These are phyloP conservation scores for Fagopyrum homotropicum DNA, from an alignment of 148 eudicot species.

Conservation along the genomic window DNA sequence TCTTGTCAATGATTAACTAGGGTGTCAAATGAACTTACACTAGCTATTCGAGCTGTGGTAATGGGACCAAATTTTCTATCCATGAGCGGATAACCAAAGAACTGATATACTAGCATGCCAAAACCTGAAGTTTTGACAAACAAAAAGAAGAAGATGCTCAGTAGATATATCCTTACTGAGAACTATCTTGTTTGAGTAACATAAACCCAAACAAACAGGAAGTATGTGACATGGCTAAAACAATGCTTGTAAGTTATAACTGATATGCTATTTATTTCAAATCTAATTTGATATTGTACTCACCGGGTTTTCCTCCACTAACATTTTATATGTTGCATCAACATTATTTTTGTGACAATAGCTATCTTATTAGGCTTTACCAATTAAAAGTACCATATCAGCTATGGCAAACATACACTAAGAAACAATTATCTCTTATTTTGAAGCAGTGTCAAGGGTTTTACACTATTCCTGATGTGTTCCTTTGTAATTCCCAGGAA, in stretches of 20 bases:
- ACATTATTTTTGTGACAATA: no score
- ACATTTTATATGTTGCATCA: no score
- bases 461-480: not conserved
- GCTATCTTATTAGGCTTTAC: not conserved
- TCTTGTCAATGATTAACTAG: not conserved
- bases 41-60: slow-evolving; percentile 1
- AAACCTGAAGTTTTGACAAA: slow-evolving; percentile 4
- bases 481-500: not conserved
- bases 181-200: not conserved
- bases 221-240: not conserved
- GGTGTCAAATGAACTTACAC: slow-evolving; percentile 5
- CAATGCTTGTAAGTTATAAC: not conserved
- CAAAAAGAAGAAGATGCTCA: not conserved
- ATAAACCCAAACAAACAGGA: not conserved
- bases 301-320: not conserved
- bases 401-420: not conserved
- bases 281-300: no score
- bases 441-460: not conserved
- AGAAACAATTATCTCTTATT: not conserved
- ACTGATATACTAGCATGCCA: slow-evolving; percentile 6
- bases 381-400: not conserved
- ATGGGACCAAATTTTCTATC: slow-evolving; percentile 4
- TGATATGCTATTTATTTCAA: not conserved
- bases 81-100: slow-evolving; percentile 6
- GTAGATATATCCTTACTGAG: not conserved